A percentile compares a stretch with the other conserved stretches of the same genome.
These are phyloP conservation scores for Cinnamomum chago DNA, from an alignment of 164 flowering plant species.

Conservation along the genomic window DNA sequence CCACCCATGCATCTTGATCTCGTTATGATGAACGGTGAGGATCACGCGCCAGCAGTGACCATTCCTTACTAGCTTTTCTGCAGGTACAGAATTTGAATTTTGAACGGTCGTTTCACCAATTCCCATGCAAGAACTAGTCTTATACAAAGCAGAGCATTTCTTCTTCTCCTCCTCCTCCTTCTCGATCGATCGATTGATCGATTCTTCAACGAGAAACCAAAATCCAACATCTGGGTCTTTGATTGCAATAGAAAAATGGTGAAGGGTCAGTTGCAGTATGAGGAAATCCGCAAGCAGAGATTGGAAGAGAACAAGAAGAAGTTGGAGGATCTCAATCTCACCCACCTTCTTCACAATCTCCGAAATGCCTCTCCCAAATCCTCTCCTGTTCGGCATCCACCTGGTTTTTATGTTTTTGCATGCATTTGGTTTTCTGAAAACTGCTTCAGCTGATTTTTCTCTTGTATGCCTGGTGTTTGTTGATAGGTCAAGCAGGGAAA, in stretches of 20 bases:
- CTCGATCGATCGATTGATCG: neutral
- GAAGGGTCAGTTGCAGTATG: constrained; percentile 19
- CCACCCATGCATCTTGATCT: too few relatives aligned
- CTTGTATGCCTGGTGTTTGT: neutral
- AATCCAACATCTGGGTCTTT: constrained; percentile 2
- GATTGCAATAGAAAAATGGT: neutral
- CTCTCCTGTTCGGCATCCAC: constrained; percentile 23
- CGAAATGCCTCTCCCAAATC: constrained; percentile 21
- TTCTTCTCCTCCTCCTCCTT: neutral
- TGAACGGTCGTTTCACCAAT: neutral
- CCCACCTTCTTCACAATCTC: constrained; percentile 34
- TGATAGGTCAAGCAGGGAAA: constrained; percentile 32
- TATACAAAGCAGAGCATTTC: too few relatives aligned
- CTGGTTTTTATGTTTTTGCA: neutral
- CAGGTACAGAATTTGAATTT: neutral
- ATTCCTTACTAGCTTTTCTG: too few relatives aligned
- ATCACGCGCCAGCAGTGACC: too few relatives aligned
- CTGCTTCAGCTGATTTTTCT: neutral
- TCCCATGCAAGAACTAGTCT: too few relatives aligned
- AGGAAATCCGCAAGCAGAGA: constrained; percentile 40
- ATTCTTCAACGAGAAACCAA: neutral
- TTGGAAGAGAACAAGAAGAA: constrained; percentile 56
- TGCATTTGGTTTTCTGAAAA: too few relatives aligned
- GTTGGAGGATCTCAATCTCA: constrained; percentile 53
- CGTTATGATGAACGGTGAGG: too few relatives aligned